Base-by-base conservation (phyloP, 805 yeast genomes). In the Spathaspora gorwiae region DNA sequence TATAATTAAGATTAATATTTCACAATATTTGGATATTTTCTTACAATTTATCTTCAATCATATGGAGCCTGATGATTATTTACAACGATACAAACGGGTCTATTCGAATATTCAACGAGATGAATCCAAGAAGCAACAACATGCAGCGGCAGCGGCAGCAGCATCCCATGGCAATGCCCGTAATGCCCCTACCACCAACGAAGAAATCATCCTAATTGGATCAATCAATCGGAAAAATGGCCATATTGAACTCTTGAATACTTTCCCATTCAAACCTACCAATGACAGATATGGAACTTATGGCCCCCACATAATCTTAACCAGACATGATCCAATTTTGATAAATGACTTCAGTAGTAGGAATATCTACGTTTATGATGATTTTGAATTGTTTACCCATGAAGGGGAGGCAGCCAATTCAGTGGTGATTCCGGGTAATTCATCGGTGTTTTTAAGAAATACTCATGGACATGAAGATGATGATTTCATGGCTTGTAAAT, bases 171-270 rank as follows among this genome's bases (percentile, higher is more conserved):
- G n/a, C n/a, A 15, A 13, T 7, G 10, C 7, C 7, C 33, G 41
- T 24, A 5, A 40, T 10, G 31, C n/a, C 2, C n/a, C 36, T 33
- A 14, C 32, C 4, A 29, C 37, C 11, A 29, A 3, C 3, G 32
- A 29, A 9, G 32, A 29, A 29, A 51, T 61, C 13, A 53, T 56
- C 6, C 51, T 68, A 19, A 45, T 69, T 14, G 65, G 74, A 39
- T 67, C 72, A 1, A 46, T 70, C 37, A 59, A 69, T 49, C 52
- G 75, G 32, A 68, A 68, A 44, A 56, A 65, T 6, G 73, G 75
- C 0, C 44, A 51, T 7, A 43, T 70, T 39, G 64, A 66, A 34
- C 45, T 68, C n/a, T 63, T 62, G 26, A 68, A 64, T 48, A 59
- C 68, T 2, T 53, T 63, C n/a, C 60, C 64, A 1, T 55, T 50